Evolutionary conservation across 352 stramenopile genomes (phyloP).

Genomic region (Phytophthora ohioensis): DNA sequence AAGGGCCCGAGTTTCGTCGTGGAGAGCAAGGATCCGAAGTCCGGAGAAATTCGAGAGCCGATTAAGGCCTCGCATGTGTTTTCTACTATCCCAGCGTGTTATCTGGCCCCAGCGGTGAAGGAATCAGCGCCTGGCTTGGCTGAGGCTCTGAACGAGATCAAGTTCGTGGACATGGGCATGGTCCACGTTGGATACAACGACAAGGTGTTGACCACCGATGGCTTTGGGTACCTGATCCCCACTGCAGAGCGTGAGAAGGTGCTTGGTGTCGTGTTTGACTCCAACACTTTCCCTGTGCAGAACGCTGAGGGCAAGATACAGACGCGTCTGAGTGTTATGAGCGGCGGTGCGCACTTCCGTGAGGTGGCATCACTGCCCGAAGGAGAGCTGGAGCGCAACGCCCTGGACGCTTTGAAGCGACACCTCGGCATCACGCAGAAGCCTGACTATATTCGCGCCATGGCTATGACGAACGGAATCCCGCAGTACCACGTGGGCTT

Average conservation of each 20-base stretch:
- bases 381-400: conserved; percentile 65
- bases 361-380: conserved; percentile 55
- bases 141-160: conserved; percentile 64
- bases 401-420: conserved; percentile 70
- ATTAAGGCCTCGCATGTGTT: conserved; percentile 78
- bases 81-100: conserved; percentile 77
- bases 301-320: conserved; percentile 54
- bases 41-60: conserved; percentile 36
- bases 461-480: conserved; percentile 73
- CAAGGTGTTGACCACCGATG: conserved; percentile 63
- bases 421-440: conserved; percentile 72
- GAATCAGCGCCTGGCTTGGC: conserved; percentile 56
- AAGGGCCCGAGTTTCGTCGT: conserved; percentile 49
- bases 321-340: conserved; percentile 88
- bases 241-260: conserved; percentile 74
- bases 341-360: conserved; percentile 79
- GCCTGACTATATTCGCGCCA: conserved; percentile 66
- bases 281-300: conserved; percentile 89
- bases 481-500: conserved; percentile 91
- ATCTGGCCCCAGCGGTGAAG: conserved; percentile 57
- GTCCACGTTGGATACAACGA: conserved; percentile 82
- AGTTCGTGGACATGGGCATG: conserved; percentile 86
- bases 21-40: conserved; percentile 44
- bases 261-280: conserved; percentile 90
- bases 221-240: conserved; percentile 90